Evolutionary conservation across 1,284 basidiomycete genomes (phyloP).

Genomic region (Neonothopanus nambi): DNA sequence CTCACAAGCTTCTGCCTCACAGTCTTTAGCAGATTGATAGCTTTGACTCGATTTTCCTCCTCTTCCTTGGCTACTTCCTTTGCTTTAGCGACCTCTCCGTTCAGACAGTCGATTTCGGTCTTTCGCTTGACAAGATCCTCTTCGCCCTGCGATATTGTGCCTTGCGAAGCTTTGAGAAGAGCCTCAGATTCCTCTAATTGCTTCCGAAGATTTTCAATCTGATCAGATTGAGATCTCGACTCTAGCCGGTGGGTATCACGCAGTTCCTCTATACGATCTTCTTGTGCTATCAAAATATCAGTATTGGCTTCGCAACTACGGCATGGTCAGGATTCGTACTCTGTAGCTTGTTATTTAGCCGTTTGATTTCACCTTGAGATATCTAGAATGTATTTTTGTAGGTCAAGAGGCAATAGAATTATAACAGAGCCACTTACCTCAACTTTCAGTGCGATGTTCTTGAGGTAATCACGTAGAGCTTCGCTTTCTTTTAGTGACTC

Average conservation of each 20-base stretch:
- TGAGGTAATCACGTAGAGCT: slow-evolving; percentile 73
- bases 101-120: slow-evolving; percentile 55
- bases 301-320: slow-evolving; percentile 6
- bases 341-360: slow-evolving; percentile 69
- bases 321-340: slow-evolving; percentile 44
- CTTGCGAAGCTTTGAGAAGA: slow-evolving; percentile 58
- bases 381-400: slow-evolving; percentile 43
- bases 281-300: slow-evolving; percentile 62
- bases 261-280: slow-evolving; percentile 80
- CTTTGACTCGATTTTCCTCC: slow-evolving; percentile 94
- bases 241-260: slow-evolving; percentile 81
- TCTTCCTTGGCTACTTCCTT: slow-evolving; percentile 80
- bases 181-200: slow-evolving; percentile 74
- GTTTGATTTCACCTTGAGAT: slow-evolving; percentile 72
- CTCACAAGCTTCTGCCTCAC: slow-evolving; percentile 92
- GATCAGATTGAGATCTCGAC: slow-evolving; percentile 70
- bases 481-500: slow-evolving; percentile 65
- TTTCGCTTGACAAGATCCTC: slow-evolving; percentile 50
- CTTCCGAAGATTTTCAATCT: slow-evolving; percentile 67
- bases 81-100: slow-evolving; percentile 60
- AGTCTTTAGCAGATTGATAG: slow-evolving; percentile 85
- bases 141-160: slow-evolving; percentile 44
- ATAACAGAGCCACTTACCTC: no score
- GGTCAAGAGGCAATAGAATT: no score
- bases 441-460: slow-evolving; percentile 65